phyloP scores from a whole-genome alignment of 257 asterid species.

The Jaltomata sinuosa region DNA sequence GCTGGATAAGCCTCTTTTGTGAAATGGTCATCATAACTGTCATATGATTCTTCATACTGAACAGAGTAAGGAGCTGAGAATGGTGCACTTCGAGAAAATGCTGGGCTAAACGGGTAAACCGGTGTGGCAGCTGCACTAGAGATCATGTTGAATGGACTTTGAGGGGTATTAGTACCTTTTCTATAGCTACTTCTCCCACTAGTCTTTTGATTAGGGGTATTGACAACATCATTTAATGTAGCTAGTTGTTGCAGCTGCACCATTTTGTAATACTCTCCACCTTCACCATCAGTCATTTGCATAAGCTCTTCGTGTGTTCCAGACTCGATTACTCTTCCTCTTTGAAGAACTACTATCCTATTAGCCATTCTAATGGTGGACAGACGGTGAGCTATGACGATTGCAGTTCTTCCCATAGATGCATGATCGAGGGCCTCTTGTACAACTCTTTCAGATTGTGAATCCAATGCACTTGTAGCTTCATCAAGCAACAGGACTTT shows the following conservation, averaged over 20 bases:
- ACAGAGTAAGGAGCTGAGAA: slow-evolving; percentile 55
- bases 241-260: slow-evolving; percentile 48
- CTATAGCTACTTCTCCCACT: slow-evolving; percentile 22
- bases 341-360: slow-evolving; percentile 41
- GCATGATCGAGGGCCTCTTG: slow-evolving; percentile 68
- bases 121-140: slow-evolving; percentile 64
- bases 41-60: slow-evolving; percentile 46
- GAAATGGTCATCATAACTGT: slow-evolving; percentile 35
- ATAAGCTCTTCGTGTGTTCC: slow-evolving; percentile 64
- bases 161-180: slow-evolving; percentile 19
- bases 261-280: slow-evolving; percentile 62
- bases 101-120: slow-evolving; percentile 59
- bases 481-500: slow-evolving; percentile 68
- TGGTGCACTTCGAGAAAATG: slow-evolving; percentile 46
- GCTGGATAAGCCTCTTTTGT: slow-evolving; percentile 18
- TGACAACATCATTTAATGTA: slow-evolving; percentile 7
- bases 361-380: slow-evolving; percentile 57
- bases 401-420: slow-evolving; percentile 60
- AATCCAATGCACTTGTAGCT: slow-evolving; percentile 76
- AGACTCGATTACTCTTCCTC: slow-evolving; percentile 54
- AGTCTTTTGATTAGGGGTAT: slow-evolving; percentile 13
- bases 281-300: slow-evolving; percentile 25
- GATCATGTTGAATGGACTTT: slow-evolving; percentile 51
- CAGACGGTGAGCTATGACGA: slow-evolving; percentile 71
- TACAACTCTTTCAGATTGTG: slow-evolving; percentile 59